These are phyloP conservation scores for Albifimbria verrucaria DNA, from an alignment of 2,329 filamentous ascomycete species.

Conservation along the genomic window DNA sequence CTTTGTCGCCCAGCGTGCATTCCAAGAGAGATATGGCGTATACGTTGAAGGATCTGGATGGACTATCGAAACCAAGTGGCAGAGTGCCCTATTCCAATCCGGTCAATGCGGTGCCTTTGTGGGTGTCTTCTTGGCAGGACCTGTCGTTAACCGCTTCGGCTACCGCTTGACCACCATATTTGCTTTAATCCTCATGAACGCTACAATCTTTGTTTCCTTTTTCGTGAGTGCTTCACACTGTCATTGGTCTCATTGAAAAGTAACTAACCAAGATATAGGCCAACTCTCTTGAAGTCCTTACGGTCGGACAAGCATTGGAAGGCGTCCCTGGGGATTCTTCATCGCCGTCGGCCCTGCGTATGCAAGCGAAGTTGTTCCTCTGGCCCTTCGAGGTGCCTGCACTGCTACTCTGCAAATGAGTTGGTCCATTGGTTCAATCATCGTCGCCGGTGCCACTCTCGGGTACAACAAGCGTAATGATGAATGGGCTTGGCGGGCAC, in stretches of 20 bases:
- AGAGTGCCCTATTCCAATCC: slow-evolving; percentile 23
- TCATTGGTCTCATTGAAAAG: too few species aligned
- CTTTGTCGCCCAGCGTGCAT: slow-evolving; percentile 34
- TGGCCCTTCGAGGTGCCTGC: slow-evolving; percentile 4
- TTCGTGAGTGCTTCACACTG: slow-evolving; percentile 39
- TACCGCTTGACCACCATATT: slow-evolving; percentile 26
- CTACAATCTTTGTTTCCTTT: slow-evolving; percentile 42
- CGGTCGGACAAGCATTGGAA: slow-evolving; percentile 51
- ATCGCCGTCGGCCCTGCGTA: slow-evolving; percentile 38
- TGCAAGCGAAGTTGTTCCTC: slow-evolving; percentile 7
- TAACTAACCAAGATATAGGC: too few species aligned
- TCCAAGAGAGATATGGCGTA: slow-evolving; percentile 31
- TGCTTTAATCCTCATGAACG: slow-evolving; percentile 30
- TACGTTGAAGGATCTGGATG: slow-evolving; percentile 7
- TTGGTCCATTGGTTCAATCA: slow-evolving; percentile 38
- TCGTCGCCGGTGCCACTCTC: slow-evolving; percentile 35
- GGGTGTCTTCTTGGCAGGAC: slow-evolving; percentile 26
- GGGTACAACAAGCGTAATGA: slow-evolving; percentile 28
- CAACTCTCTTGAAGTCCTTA: slow-evolving; percentile 32
- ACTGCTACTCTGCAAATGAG: slow-evolving; percentile 28
- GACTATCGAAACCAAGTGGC: slow-evolving; percentile 34
- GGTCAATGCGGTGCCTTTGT: slow-evolving; percentile 26
- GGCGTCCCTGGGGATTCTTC: slow-evolving; percentile 60
- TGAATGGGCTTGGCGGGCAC: slow-evolving; percentile 39
- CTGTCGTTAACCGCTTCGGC: slow-evolving; percentile 25